These are phyloP conservation scores for Evansstolkia leycettana DNA, from an alignment of 495 filamentous ascomycete species.

Conservation along the genomic window DNA sequence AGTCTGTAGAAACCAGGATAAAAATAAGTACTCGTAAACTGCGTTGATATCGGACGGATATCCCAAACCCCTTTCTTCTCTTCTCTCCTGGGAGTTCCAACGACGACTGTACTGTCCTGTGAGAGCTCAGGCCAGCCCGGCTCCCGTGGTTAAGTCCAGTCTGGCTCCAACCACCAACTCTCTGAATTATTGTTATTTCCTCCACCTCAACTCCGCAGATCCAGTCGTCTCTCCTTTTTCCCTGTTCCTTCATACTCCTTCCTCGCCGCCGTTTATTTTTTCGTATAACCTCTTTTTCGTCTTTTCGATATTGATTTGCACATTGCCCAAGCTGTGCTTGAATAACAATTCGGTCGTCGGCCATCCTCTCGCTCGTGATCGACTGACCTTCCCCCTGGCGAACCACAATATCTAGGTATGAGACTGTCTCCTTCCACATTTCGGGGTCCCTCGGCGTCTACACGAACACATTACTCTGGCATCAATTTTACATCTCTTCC, in stretches of 20 bases:
- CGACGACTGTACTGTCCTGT: no score
- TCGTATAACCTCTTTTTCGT: constrained; percentile 12
- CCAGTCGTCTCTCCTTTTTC: constrained; percentile 9
- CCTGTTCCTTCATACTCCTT: neutral
- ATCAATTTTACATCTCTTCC: no score
- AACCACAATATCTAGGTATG: constrained; percentile 11
- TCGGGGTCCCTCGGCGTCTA: no score
- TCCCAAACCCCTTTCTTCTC: no score
- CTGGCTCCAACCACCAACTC: constrained; percentile 1
- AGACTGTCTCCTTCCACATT: neutral
- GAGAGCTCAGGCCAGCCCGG: no score
- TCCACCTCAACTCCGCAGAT: constrained; percentile 10
- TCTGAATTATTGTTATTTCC: constrained; percentile 1
- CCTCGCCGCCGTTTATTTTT: constrained; percentile 6
- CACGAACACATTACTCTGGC: no score
- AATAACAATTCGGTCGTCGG: constrained; percentile 6
- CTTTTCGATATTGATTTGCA: constrained; percentile 9
- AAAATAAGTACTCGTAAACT: no score
- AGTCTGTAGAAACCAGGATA: no score
- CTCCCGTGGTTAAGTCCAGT: neutral
- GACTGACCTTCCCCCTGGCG: constrained; percentile 9
- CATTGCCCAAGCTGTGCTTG: constrained; percentile 1
- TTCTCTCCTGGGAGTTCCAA: no score
- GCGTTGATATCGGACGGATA: no score
- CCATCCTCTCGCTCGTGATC: constrained; percentile 8